Evolutionary conservation across 768 basidiomycete species (phyloP).

Genomic region (Coprinopsis cinerea): DNA sequence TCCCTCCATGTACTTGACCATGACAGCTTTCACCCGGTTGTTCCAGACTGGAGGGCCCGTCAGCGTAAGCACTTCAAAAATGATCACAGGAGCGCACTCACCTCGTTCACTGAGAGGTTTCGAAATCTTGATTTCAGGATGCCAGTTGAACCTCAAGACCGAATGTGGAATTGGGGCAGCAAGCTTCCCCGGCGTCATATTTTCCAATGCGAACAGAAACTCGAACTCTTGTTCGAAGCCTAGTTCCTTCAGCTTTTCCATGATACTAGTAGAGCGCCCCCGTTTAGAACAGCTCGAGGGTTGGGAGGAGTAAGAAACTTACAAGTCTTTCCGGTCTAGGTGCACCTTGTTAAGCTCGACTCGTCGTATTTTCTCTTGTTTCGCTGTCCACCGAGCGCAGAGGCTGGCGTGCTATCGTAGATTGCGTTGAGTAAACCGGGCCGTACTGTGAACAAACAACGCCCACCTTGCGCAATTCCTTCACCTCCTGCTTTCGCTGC

Average conservation of each 20-base stretch:
- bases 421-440: too few species aligned
- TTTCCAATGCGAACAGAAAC: constrained; percentile 6
- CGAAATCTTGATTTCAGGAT: not conserved
- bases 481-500: constrained; percentile 2
- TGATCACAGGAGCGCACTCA: too few species aligned
- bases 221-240: constrained; percentile 10
- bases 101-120: constrained; percentile 8
- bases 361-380: not conserved
- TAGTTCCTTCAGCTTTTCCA: not conserved
- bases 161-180: not conserved
- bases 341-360: not conserved
- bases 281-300: too few species aligned
- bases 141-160: not conserved
- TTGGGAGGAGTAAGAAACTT: not conserved
- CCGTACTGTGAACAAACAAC: too few species aligned
- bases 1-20: too few species aligned
- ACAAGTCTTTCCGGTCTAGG: not conserved
- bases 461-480: constrained; percentile 3
- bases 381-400: not conserved
- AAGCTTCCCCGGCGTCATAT: constrained; percentile 13
- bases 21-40: too few species aligned
- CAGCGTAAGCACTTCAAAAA: too few species aligned
- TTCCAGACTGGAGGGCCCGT: too few species aligned
- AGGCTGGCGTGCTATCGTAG: not conserved
- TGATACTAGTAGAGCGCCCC: too few species aligned